These are phyloP conservation scores for Phytophthora pluvialis DNA, from an alignment of 352 stramenopile genomes.

Conservation along the genomic window DNA sequence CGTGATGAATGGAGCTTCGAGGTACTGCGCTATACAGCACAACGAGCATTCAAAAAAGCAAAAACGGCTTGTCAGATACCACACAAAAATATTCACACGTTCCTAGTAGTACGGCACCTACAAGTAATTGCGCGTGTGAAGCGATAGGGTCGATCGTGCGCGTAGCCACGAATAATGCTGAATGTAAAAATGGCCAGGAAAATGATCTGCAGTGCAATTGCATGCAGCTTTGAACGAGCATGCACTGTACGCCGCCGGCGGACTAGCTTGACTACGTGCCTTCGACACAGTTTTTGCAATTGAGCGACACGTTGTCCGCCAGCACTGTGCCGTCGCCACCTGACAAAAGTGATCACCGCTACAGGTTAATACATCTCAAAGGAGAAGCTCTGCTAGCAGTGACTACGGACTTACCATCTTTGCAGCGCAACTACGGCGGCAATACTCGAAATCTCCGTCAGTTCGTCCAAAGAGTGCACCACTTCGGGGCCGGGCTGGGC, in stretches of 20 bases:
- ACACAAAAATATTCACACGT: not conserved
- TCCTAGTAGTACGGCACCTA: conserved; percentile 21
- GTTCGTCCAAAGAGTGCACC: conserved; percentile 40
- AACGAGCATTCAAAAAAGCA: conserved; percentile 2
- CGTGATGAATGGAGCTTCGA: conserved; percentile 17
- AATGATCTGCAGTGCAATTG: conserved; percentile 52
- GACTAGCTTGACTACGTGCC: conserved; percentile 40
- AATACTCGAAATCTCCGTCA: conserved; percentile 46
- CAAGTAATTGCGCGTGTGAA: conserved; percentile 39
- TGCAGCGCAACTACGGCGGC: conserved; percentile 49
- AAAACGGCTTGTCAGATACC: not conserved
- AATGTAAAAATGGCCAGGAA: conserved; percentile 54
- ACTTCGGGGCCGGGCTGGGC: conserved; percentile 7
- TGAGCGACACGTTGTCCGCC: conserved; percentile 43
- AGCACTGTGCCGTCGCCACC: conserved; percentile 42
- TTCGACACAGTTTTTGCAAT: conserved; percentile 39
- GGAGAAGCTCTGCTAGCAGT: no score
- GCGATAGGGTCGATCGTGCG: conserved; percentile 42
- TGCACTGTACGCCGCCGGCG: conserved; percentile 36
- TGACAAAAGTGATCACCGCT: conserved; percentile 2
- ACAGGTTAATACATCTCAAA: not conserved
- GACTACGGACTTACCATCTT: conserved; percentile 35
- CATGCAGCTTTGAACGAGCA: conserved; percentile 53
- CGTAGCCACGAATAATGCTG: conserved; percentile 38
- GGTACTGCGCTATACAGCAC: conserved; percentile 20